Base-by-base conservation (phyloP, 495 filamentous ascomycete species). In the Ascodesmis nigricans region DNA sequence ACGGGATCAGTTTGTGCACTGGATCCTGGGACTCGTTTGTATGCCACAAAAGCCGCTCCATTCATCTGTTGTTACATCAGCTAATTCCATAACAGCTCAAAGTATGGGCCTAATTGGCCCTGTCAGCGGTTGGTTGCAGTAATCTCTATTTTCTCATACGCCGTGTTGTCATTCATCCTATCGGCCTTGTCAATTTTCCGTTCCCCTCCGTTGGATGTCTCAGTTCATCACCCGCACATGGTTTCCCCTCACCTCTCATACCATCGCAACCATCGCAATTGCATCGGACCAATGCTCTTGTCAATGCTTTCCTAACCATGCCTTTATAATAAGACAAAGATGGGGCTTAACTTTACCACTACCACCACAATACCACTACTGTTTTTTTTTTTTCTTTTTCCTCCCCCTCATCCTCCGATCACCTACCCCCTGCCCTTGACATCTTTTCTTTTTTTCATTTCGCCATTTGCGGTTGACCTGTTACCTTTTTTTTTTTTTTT, bases 21-120 rank as follows among this genome's bases (percentile, higher is more conserved):
- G 87, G 87, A 60, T 97, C 87, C 46, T 97, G 87, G 87, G 87
- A 97, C 61, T 92, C 90, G 46, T 66, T 91, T 58, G 87, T 97
- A 73, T n/a, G n/a, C n/a, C n/a, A n/a, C n/a, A n/a, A n/a, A n/a
- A 62, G 82, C 66, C 21, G 15, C 31, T 6, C 20, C 38, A 18
- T 20, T 15, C 21, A 8, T 31, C n/a, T 17, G 29, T 29, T 33
- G 32, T 15, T 20, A 27, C 8, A 40, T 29, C 10, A 24, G n/a
- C 35, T 29, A 19, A 35, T 19, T 24, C 19, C 27, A 39, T 39
- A 49, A 41, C 43, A 84, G 78, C 75, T 84, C 63, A 81, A 78
- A 65, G 69, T 84, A 51, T 84, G 78, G 78, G 78, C 78, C 42
- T 39, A 39, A 39, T 21, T 32, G 31, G 39, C 37, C 23, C 34